Evolutionary conservation across 202 grass and related monocot genomes (phyloP).

Genomic region (Digitaria exilis): DNA sequence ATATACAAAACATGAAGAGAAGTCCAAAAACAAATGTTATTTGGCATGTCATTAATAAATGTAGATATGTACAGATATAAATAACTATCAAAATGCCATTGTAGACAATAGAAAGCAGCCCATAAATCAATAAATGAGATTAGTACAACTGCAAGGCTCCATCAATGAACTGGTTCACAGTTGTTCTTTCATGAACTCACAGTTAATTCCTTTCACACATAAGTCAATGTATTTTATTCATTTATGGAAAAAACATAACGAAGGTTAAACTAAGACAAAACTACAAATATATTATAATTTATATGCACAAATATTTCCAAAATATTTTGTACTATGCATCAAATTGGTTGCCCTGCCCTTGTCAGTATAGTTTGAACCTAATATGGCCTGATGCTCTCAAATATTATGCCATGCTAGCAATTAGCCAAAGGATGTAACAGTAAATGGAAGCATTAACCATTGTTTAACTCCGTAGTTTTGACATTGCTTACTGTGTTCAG

Average conservation of each 20-base stretch:
- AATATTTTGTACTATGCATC: neutral
- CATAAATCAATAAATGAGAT: neutral
- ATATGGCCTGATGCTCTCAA: neutral
- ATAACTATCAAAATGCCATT: neutral
- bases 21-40: conserved; percentile 20
- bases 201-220: conserved; percentile 1
- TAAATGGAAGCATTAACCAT: neutral
- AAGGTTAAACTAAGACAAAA: neutral
- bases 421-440: neutral
- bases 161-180: neutral
- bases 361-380: conserved; percentile 8
- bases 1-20: conserved; percentile 2
- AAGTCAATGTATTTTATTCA: conserved; percentile 9
- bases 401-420: neutral
- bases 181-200: neutral
- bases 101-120: conserved; percentile 12
- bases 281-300: too few species aligned
- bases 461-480: neutral
- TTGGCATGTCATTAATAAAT: conserved; percentile 15
- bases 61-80: neutral
- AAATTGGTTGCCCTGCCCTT: neutral
- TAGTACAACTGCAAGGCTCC: neutral
- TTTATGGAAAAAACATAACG: conserved; percentile 15
- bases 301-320: conserved; percentile 11
- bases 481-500: too few species aligned